Conservation (phyloP, 2,329 filamentous ascomycete species). For the Fusarium piperis region DNA sequence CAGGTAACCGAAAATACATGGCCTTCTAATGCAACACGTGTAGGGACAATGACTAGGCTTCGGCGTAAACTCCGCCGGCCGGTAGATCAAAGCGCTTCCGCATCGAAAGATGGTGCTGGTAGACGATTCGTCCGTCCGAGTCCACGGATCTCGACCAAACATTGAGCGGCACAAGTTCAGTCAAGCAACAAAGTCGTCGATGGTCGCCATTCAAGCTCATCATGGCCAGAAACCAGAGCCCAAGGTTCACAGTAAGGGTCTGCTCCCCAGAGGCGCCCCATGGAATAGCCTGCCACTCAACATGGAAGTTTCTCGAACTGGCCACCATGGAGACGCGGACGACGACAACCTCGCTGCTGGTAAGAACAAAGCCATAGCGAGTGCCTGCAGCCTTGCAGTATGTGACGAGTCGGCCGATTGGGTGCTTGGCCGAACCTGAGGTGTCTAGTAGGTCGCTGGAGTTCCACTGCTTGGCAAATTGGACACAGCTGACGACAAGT, state of each 20-base stretch:
- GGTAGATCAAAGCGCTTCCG: background rate
- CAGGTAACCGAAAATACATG: background rate
- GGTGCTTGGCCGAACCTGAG: background rate
- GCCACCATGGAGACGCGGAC: background rate
- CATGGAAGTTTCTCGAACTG: background rate
- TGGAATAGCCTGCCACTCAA: background rate
- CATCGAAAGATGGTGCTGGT: background rate
- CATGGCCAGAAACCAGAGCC: conserved; percentile 4
- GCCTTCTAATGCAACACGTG: background rate
- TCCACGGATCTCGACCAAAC: background rate
- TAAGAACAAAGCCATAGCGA: background rate
- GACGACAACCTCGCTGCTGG: background rate
- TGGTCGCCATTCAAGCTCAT: background rate
- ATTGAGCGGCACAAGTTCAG: background rate
- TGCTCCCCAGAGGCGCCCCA: background rate
- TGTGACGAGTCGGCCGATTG: background rate
- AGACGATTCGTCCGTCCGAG: background rate
- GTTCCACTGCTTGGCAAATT: background rate
- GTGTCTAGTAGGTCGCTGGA: background rate
- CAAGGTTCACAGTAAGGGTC: background rate
- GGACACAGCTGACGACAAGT: background rate
- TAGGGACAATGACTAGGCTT: background rate
- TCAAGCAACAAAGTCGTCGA: background rate
- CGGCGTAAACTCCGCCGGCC: background rate
- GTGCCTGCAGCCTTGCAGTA: background rate